Evolutionary conservation across 345 rosid species (phyloP).

Genomic region (Gynandropsis gynandra): DNA sequence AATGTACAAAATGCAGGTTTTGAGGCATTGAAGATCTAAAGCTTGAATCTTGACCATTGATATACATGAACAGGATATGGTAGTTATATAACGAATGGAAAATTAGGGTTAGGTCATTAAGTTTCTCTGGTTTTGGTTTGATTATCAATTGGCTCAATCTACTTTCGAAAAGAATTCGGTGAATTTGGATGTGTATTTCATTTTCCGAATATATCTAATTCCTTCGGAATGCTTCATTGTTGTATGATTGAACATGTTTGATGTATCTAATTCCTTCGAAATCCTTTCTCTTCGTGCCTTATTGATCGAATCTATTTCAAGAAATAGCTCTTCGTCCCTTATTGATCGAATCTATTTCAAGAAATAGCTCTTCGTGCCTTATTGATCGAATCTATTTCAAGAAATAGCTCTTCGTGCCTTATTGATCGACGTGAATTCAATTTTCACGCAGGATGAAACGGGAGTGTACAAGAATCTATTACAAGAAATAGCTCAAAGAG

Average conservation of each 20-base stretch:
- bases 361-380: constrained; percentile 3
- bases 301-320: no score
- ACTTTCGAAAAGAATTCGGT: no score
- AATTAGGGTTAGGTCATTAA: no score
- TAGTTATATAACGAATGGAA: no score
- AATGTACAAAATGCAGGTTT: no score
- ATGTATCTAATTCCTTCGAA: constrained; percentile 1
- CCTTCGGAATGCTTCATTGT: constrained; percentile 2
- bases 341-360: no score
- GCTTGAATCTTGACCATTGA: constrained; percentile 9
- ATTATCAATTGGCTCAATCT: no score
- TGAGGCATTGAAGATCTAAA: no score
- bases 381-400: constrained; percentile 13
- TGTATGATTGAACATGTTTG: not conserved
- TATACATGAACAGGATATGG: not conserved
- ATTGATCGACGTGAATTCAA: constrained; percentile 7
- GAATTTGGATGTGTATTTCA: constrained; percentile 7
- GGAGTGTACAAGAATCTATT: constrained; percentile 95
- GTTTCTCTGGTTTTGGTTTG: no score
- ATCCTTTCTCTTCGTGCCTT: no score
- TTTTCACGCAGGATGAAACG: constrained; percentile 74
- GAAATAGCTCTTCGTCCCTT: no score
- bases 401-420: not conserved
- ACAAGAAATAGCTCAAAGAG: constrained; percentile 97
- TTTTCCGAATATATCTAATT: not conserved